Conservation (phyloP, 129 eudicot genomes). For the carrot (Daucus carota) region DNA sequence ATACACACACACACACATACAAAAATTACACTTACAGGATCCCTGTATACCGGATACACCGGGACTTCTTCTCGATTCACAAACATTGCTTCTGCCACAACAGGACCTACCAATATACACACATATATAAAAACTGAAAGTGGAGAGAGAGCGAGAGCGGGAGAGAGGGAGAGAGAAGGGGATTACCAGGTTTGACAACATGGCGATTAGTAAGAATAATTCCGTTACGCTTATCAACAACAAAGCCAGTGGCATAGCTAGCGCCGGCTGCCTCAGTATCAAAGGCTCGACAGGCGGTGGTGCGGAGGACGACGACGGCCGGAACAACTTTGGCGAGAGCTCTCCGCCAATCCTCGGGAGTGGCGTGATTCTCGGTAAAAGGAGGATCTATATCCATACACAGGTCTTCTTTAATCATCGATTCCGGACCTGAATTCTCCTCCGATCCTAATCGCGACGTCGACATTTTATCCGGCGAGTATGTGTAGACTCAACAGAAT, state of each 20-base stretch:
- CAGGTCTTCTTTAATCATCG: slow-evolving; percentile 57
- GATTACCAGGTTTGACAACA: slow-evolving; percentile 80
- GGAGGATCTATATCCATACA: slow-evolving; percentile 90
- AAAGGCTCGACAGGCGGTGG: slow-evolving; percentile 85
- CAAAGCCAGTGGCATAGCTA: slow-evolving; percentile 91
- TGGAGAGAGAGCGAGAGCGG: neutral
- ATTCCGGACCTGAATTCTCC: slow-evolving; percentile 21
- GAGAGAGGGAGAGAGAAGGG: neutral
- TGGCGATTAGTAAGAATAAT: slow-evolving; percentile 95
- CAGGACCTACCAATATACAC: slow-evolving; percentile 56
- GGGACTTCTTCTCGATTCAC: slow-evolving; percentile 96
- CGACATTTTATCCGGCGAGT: slow-evolving; percentile 1
- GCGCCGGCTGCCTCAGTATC: slow-evolving; percentile 95
- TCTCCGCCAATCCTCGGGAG: slow-evolving; percentile 91
- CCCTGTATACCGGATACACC: slow-evolving; percentile 79
- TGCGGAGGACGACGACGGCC: slow-evolving; percentile 93
- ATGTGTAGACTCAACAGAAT: neutral
- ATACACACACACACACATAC: neutral
- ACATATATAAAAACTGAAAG: neutral
- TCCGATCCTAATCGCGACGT: slow-evolving; percentile 47
- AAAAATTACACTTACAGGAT: slow-evolving; percentile 58
- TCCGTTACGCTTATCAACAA: slow-evolving; percentile 83
- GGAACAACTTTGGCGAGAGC: slow-evolving; percentile 85
- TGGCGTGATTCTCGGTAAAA: slow-evolving; percentile 58
- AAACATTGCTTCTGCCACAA: slow-evolving; percentile 97